Evolutionary conservation across 768 basidiomycete species (phyloP), one percentile per base, ranked within the genome.

Genomic region (Leucocoprinus birnbaumii): DNA sequence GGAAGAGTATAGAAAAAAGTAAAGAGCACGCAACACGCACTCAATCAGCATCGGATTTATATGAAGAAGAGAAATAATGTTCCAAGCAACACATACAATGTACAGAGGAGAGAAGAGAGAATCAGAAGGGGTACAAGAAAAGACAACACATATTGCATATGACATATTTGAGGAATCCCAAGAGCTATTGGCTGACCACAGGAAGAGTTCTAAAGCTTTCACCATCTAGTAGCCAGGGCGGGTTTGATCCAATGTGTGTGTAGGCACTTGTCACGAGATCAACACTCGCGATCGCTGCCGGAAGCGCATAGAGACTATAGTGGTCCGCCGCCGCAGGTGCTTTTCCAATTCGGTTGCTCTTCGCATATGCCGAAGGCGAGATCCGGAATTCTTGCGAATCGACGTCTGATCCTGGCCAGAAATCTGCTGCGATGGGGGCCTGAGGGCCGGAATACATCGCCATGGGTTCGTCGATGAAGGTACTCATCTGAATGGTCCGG

Each of bases 401-500:
- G 21, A 22, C 43, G 46, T 56, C 51, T n/a, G 59, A 43, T 65
- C 64, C 67, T 1, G 65, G 63, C 65, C 66, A 68, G 18, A 51
- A 62, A 56, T 46, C 59, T 7, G 41, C 51, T 46, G 24, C 58
- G 49, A 31, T 21, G 47, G 54, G 40, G 19, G 40, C 47, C 31
- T 55, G 54, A 27, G 26, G 47, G 3, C 16, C 45, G 9, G 53
- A 55, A 31, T 31, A 54, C 10, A 61, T 43, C 13, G 60, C 61
- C 62, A 69, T 67, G 35, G 63, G 62, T 37, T 76, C 75, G 57
- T 85, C 82, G 61, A 75, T 66, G 55, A 83, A 83, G 0, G 68
- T 73, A 14, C 75, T 66, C 77, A 83, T 79, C 59, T 84, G 83
- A 21, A 83, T 70, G 0, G 81, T 84, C 21, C 76, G 76, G 59